Conservation (phyloP, 169 alveolate species). For the Plasmodium cynomolgi region DNA sequence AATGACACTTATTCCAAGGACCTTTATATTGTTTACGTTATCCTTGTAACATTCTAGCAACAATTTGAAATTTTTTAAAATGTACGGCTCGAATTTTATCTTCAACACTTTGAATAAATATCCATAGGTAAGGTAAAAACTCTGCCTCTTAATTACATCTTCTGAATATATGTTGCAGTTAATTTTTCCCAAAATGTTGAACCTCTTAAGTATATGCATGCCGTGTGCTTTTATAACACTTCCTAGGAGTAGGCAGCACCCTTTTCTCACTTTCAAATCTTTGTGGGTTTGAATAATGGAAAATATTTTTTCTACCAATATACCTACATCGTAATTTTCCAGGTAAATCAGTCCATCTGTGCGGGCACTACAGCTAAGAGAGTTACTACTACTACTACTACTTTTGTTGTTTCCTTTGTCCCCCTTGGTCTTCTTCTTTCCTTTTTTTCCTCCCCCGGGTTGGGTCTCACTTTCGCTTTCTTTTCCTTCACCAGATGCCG, state of each 20-base stretch:
- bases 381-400: neutral
- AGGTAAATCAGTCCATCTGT: slow-evolving; percentile 29
- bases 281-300: slow-evolving; percentile 17
- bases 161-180: slow-evolving; percentile 59
- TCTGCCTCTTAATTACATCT: slow-evolving; percentile 64
- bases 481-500: neutral
- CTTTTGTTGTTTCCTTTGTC: neutral
- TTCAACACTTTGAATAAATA: slow-evolving; percentile 68
- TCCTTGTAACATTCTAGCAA: slow-evolving; percentile 75
- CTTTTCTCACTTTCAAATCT: slow-evolving; percentile 73
- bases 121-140: slow-evolving; percentile 71
- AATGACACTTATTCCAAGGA: slow-evolving; percentile 57
- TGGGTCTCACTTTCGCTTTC: neutral
- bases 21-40: slow-evolving; percentile 66
- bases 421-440: neutral
- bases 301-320: slow-evolving; percentile 38
- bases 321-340: slow-evolving; percentile 36
- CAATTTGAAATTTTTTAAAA: slow-evolving; percentile 44
- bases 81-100: slow-evolving; percentile 62
- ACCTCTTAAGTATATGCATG: slow-evolving; percentile 25
- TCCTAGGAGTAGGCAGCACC: slow-evolving; percentile 61
- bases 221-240: slow-evolving; percentile 75
- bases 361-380: neutral
- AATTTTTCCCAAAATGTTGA: slow-evolving; percentile 31
- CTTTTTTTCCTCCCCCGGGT: neutral